Base-by-base conservation (phyloP, 2,329 filamentous ascomycete genomes). In the Diaporthe sp. region DNA sequence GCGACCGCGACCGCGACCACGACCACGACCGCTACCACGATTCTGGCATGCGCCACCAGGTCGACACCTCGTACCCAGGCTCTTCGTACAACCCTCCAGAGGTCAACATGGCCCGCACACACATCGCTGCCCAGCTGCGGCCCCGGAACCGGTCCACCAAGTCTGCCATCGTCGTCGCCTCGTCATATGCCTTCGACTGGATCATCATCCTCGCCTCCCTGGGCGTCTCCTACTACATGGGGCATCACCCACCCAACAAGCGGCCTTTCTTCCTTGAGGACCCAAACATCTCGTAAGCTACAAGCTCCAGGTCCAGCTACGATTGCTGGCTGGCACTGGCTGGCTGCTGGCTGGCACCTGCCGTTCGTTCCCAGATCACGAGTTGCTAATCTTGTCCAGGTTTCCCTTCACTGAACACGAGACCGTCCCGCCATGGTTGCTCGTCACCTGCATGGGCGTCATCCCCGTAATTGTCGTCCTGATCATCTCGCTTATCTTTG, bases 131-230 rank as follows among this genome's bases (percentile, higher is more conserved):
- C 53, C 53, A 74, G 74, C 62, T 77, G 68, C 67, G 75, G 53
- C 57, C 72, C 31, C 74, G 65, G 37, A 49, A 34, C 1, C 74
- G 75, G 57, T 74, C 77, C 17, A 78, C 79, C 59, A 83, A 80
- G 74, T 51, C 78, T 10, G 79, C 80, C 13, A 77, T 79, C 77
- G 68, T 85, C 34, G 83, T 95, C 55, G 81, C 93, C 57, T 80
- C 90, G 13, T 94, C 93, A 5, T 96, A 96, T 82, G 84, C 92
- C 65, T 85, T 94, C 75, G 94, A 96, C 85, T 96, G 94, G 94
- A 81, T 93, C 62, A 86, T 94, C 75, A 89, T 94, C 75, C 84
- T 93, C 53, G 87, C 83, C 25, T 89, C 91, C 31, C 91, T 88
- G 37, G 88, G 87, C 19, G 85, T 94, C 51, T 92, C 92, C 74